Base-by-base conservation (phyloP, 164 flowering plant species). In the Magnolia sinica region DNA sequence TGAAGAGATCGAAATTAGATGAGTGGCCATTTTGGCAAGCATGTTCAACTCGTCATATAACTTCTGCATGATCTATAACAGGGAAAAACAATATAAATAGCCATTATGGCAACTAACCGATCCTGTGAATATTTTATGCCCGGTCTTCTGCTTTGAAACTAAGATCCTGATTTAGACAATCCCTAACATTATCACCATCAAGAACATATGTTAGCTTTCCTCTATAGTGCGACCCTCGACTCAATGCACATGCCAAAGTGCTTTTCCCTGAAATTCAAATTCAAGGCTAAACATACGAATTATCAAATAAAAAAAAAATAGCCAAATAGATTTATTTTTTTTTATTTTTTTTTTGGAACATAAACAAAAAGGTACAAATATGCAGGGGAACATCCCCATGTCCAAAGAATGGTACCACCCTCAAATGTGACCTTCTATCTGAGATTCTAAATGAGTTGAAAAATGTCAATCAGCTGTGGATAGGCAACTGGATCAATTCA, bases 141-240 rank as follows among this genome's bases (percentile, higher is more conserved):
- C 99, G 92, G 80, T 96, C 99, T 81, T 92, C 97, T 55, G 97
- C 86, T 77, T 85, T 81, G 70, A 93, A 96, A 80, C 88, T 79
- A 71, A 96, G 98, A 81, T 93, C 94, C 27, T 83, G 52, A 75
- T 88, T 89, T 68, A 96, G 87, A 63, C 98, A 97, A 87, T 93
- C 98, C 73, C 99, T 86, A 61, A 92, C 87, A 83, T 94, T 96
- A 83, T 96, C 99, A 72, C 99, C 99, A 81, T 96, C 99, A 74
- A 96, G 96, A 72, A 93, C 80, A 77, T 93, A 96, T 9, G 90
- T 81, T 64, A 93, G 81, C 83, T 91, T 96, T 82, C 99, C 95
- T 78, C 85, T 89, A 19, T 74, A 74, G 80, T 91, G 87, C 84
- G 92, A 79, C 45, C 79, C 87, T 27, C 81, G 87, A 79, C 89